phyloP scores from a whole-genome alignment of 495 filamentous ascomycete species.

The Hypoxylon cercidicola region DNA sequence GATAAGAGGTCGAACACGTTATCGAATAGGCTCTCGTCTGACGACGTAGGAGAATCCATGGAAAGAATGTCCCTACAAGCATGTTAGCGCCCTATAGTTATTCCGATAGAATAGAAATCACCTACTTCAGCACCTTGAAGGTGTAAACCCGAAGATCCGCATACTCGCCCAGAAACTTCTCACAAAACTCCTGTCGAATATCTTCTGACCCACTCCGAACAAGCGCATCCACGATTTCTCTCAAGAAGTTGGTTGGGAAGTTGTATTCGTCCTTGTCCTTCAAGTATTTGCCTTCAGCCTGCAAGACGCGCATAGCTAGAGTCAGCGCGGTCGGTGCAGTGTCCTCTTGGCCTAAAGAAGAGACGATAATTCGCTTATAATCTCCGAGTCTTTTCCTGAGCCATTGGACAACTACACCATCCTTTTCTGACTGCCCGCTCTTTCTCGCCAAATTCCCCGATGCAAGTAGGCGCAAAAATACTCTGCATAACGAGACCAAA shows the following conservation, averaged over 20 bases:
- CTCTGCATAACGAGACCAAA: conserved; percentile 83
- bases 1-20: conserved; percentile 71
- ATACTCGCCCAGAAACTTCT: conserved; percentile 79
- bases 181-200: conserved; percentile 73
- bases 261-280: conserved; percentile 67
- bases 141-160: conserved; percentile 89
- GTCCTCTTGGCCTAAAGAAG: conserved; percentile 64
- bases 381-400: conserved; percentile 76
- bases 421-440: conserved; percentile 72
- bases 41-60: conserved; percentile 46
- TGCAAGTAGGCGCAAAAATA: conserved; percentile 86
- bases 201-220: conserved; percentile 66
- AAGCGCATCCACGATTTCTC: conserved; percentile 68
- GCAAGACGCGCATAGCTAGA: conserved; percentile 83
- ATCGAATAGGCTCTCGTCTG: conserved; percentile 59
- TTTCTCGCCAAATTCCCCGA: conserved; percentile 74
- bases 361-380: conserved; percentile 68
- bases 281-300: conserved; percentile 74
- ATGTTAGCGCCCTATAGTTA: conserved; percentile 22
- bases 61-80: conserved; percentile 51
- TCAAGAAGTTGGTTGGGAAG: conserved; percentile 73
- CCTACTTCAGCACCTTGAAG: conserved; percentile 75
- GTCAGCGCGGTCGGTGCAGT: conserved; percentile 70
- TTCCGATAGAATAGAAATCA: conserved; percentile 25
- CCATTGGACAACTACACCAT: conserved; percentile 80